Base-by-base conservation (phyloP, 2,329 filamentous ascomycete genomes). In the Aspergillus ustus region DNA sequence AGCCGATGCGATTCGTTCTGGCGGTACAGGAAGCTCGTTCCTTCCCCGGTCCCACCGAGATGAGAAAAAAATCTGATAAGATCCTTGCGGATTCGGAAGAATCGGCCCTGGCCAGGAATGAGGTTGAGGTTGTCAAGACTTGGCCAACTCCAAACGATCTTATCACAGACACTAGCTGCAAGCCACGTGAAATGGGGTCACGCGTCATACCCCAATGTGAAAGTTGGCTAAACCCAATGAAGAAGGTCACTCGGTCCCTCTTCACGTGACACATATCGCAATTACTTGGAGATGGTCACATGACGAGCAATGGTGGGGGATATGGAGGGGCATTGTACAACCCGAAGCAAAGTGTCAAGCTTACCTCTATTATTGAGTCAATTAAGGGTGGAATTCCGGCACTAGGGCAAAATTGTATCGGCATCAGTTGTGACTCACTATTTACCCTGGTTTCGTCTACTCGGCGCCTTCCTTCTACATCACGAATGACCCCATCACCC, bases 1-100 rank as follows among this genome's bases (percentile, higher is more conserved):
- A 59, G 59, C 65, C 63, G 66, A 61, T 49, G 8, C 34, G 34
- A 15, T 40, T 40, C 34, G 34, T 15, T 15, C 34, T 40, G 9
- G 34, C 34, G 34, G 15, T 40, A 15, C 34, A 40, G 34, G 59
- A 53, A 37, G 59, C 46, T 52, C 50, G 49, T 49, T 62, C 29
- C 19, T 44, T 8, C 17, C 37, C 45, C 48, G 57, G 52, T 62
- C 52, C 57, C 48, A 52, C 62, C 46, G 44, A 40, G 28, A 29
- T 49, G 46, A 51, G 31, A 50, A 8, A 43, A 25, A 7, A 44
- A 44, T 53, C 48, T 15, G 49, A 61, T 61, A 29, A 34, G 20
- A 54, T 48, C 37, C 37, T 34, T 31, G 56, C 56, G 45, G 48
- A 52, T 28, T 52, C 48, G 48, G 56, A 52, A 34, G 31, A 51